A percentile compares a stretch with the other conserved stretches of the same genome.
Evolutionary conservation across 805 yeast species (phyloP).

Genomic region (Komagataella mondaviorum): DNA sequence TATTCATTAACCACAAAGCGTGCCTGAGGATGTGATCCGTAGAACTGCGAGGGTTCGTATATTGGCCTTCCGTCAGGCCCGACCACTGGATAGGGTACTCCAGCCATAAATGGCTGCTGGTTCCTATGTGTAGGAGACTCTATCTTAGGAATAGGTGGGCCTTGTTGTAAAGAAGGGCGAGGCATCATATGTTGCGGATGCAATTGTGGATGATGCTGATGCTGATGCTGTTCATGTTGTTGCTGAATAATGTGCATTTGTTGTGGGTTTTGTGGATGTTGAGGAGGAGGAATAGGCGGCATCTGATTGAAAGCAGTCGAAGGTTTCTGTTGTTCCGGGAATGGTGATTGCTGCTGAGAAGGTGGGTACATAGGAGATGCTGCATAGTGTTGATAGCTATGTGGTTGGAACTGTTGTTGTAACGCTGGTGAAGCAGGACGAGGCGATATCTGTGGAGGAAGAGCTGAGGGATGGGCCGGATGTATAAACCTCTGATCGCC

Average conservation of each 20-base stretch:
- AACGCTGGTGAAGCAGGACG: not conserved
- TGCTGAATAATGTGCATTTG: not conserved
- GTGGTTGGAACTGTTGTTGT: not conserved
- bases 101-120: not conserved
- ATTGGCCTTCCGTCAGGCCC: not conserved
- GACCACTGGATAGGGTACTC: not conserved
- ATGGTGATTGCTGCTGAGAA: not conserved
- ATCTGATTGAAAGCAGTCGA: not conserved
- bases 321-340: not conserved
- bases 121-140: not conserved
- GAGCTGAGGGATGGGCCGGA: not conserved
- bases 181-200: not conserved
- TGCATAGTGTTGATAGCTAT: not conserved
- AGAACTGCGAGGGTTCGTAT: not conserved
- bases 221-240: not conserved
- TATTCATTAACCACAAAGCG: not conserved
- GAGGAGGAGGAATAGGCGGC: not conserved
- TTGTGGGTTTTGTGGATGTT: not conserved
- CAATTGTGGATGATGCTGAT: not conserved
- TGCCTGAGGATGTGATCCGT: not conserved
- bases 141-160: not conserved
- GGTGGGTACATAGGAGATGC: not conserved
- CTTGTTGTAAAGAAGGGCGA: not conserved
- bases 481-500: not conserved
- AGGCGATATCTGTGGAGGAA: not conserved